These are phyloP conservation scores for Inonotus hispidus DNA, from an alignment of 1,284 basidiomycete species.

Conservation along the genomic window DNA sequence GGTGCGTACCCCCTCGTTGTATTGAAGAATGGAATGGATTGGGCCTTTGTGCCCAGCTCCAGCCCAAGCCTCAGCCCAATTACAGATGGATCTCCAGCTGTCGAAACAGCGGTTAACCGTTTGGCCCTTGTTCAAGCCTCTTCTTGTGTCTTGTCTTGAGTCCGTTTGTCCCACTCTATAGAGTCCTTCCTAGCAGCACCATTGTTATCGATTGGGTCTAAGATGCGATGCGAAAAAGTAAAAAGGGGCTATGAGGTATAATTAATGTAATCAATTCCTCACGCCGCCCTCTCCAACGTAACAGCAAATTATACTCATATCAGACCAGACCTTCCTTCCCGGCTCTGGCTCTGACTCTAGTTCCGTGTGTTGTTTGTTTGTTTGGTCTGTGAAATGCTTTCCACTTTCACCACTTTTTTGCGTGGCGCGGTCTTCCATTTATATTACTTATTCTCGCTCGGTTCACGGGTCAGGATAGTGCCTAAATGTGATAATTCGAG, in stretches of 20 bases:
- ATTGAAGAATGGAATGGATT: neutral
- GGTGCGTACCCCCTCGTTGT: neutral
- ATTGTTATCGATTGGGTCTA: slow-evolving; percentile 1
- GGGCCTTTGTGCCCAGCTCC: neutral
- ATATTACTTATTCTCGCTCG: neutral
- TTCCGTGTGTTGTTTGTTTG: neutral
- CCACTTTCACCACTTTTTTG: neutral
- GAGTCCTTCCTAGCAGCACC: neutral
- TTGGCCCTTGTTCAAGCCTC: neutral
- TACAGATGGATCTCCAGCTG: neutral
- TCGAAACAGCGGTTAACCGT: neutral
- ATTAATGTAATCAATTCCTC: neutral
- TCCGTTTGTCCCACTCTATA: neutral
- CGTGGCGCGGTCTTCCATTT: neutral
- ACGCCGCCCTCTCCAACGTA: neutral
- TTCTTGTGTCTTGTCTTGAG: neutral
- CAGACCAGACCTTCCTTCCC: neutral
- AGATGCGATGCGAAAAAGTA: neutral
- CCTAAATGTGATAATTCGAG: neutral
- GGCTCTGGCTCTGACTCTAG: neutral
- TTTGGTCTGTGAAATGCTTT: neutral
- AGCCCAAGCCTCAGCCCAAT: neutral
- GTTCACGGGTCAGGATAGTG: neutral
- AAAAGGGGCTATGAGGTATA: neutral
- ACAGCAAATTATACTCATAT: neutral